Conservation (phyloP, 2,329 filamentous ascomycete species). For the Colletotrichum lupini region DNA sequence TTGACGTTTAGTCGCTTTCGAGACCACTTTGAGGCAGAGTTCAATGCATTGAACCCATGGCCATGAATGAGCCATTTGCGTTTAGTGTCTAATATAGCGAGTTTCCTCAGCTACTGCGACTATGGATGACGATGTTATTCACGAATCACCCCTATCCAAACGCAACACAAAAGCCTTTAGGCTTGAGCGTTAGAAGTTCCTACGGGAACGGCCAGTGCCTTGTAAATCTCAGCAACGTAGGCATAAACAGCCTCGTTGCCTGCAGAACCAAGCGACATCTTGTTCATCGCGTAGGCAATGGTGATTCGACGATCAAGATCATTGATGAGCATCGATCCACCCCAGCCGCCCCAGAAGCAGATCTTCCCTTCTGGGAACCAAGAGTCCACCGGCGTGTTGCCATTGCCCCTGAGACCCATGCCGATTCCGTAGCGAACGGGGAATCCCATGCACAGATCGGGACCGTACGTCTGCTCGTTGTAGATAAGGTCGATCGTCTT, state of each 20-base stretch:
- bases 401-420: conserved; percentile 47
- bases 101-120: too few relatives aligned
- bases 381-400: conserved; percentile 38
- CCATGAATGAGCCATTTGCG: too few relatives aligned
- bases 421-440: conserved; percentile 55
- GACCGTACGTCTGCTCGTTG: conserved; percentile 53
- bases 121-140: too few relatives aligned
- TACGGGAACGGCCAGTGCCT: conserved; percentile 16
- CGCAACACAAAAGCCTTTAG: too few relatives aligned
- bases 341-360: conserved; percentile 57
- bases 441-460: conserved; percentile 50
- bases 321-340: conserved; percentile 55
- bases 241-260: conserved; percentile 4
- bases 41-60: too few relatives aligned
- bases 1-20: too few relatives aligned
- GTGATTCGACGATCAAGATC: conserved; percentile 55
- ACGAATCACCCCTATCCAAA: too few relatives aligned
- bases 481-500: conserved; percentile 57
- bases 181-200: too few relatives aligned
- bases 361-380: conserved; percentile 47
- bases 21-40: too few relatives aligned
- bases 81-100: too few relatives aligned
- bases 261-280: conserved; percentile 43
- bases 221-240: conserved; percentile 25
- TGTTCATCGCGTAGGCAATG: conserved; percentile 58